Evolutionary conservation across 2,329 filamentous ascomycete species (phyloP).

Genomic region (Didymella pomorum): DNA sequence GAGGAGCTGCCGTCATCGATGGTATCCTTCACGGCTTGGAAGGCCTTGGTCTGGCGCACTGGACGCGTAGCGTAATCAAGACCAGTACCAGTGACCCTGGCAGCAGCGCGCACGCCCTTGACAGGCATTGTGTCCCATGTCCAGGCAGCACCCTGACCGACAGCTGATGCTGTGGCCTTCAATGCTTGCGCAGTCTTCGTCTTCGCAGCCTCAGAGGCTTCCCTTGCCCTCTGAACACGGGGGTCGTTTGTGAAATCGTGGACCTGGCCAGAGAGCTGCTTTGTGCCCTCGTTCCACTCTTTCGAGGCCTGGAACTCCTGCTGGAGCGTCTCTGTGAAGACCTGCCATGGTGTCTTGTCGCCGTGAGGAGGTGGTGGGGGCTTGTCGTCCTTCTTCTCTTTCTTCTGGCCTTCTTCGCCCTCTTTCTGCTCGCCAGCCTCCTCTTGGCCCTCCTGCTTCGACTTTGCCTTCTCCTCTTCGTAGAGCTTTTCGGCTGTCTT

Average conservation of each 20-base stretch:
- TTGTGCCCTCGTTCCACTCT: conserved; percentile 99
- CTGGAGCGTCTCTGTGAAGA: conserved; percentile 96
- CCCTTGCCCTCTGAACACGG: conserved; percentile 82
- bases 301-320: conserved; percentile 95
- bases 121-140: conserved; percentile 96
- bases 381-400: conserved; percentile 69
- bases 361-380: conserved; percentile 95
- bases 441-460: conserved; percentile 52
- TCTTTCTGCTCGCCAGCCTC: conserved; percentile 59
- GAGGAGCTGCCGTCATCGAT: conserved; percentile 98
- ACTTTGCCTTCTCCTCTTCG: conserved; percentile 54
- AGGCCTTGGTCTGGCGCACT: conserved; percentile 92
- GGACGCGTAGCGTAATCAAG: conserved; percentile 95
- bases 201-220: conserved; percentile 82
- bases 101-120: conserved; percentile 87
- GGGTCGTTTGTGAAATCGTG: conserved; percentile 95
- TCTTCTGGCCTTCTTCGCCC: conserved; percentile 59
- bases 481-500: conserved; percentile 49
- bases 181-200: conserved; percentile 80
- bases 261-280: conserved; percentile 86
- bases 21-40: conserved; percentile 89
- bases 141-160: conserved; percentile 92
- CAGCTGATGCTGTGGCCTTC: conserved; percentile 83
- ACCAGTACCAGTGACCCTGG: conserved; percentile 82
- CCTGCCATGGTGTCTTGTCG: conserved; percentile 98